A percentile compares a stretch with the other conserved stretches of the same genome.
Evolutionary conservation across 2,329 filamentous ascomycete species (phyloP).

Genomic region (Alternaria consortialis): DNA sequence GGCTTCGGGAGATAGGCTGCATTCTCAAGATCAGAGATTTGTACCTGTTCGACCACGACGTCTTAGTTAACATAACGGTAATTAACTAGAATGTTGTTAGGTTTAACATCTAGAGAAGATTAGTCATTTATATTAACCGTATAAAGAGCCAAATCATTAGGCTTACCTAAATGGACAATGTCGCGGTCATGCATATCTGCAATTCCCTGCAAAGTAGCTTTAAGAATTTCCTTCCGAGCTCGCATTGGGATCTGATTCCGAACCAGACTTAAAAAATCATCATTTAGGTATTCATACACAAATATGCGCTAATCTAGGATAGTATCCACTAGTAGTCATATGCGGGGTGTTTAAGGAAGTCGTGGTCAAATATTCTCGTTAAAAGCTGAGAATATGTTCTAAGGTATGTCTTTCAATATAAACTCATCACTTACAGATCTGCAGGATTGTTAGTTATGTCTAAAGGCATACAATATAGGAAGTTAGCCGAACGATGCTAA

Average conservation of each 20-base stretch:
- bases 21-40: conserved; percentile 44
- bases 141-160: background rate
- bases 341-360: conserved; percentile 26
- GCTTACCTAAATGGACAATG: conserved; percentile 37
- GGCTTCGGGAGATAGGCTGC: conserved; percentile 48
- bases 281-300: conserved; percentile 32
- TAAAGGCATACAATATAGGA: conserved; percentile 1
- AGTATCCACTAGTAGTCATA: conserved; percentile 31
- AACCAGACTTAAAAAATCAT: conserved; percentile 32
- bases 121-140: conserved; percentile 14
- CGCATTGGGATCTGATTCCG: conserved; percentile 20
- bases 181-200: conserved; percentile 36
- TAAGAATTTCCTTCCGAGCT: conserved; percentile 34
- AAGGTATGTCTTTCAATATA: conserved; percentile 37
- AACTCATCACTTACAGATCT: conserved; percentile 29
- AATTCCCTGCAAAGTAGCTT: conserved; percentile 33
- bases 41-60: conserved; percentile 28
- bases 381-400: conserved; percentile 27
- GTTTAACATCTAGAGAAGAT: conserved; percentile 36
- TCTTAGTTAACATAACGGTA: conserved; percentile 19
- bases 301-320: conserved; percentile 33
- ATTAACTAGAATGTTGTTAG: conserved; percentile 42
- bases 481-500: conserved; percentile 30
- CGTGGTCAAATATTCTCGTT: conserved; percentile 34
- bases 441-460: conserved; percentile 8